Evolutionary conservation across 2,329 filamentous ascomycete species (phyloP), one percentile per base, ranked within the genome.

Genomic region (Stagonosporopsis tanaceti): DNA sequence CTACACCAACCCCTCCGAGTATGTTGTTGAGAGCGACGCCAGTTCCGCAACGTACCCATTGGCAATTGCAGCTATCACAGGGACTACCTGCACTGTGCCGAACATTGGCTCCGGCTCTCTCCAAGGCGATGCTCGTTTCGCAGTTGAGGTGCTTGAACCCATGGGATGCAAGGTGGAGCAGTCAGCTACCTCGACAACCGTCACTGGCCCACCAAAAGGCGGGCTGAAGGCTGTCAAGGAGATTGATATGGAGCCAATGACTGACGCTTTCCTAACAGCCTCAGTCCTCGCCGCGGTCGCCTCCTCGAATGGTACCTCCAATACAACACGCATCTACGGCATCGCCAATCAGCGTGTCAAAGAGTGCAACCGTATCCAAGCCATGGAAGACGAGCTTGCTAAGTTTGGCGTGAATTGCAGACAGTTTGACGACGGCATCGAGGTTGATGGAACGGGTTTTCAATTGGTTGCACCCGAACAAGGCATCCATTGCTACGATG

Each of bases 241-340:
- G 57, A 88, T 99, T 27, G 93, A 99, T 71, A 99, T 99, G 95
- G 95, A 98, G 76, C 91, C 94, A 1, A 99, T 99, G 95, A 99
- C 95, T 0, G 95, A 99, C 77, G 95, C 95, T 46, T 99, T 99
- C 82, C 83, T 99, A 50, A 97, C 93, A 4, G 95, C 95, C 17
- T 96, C 93, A 1, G 93, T 97, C 4, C 84, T 99, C 44, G 95
- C 93, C 25, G 95, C 95, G 34, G 92, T 97, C 40, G 93, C 94
- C 9, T 87, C 85, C 14, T 92, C 91, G 2, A 88, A 87, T 47
- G 80, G 79, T 48, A 74, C 77, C 8, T 84, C 82, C 35, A 80
- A 80, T 42, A 89, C 87, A 2, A 99, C 95, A 0, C 87, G 87
- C 53, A 98, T 99, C 64, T 90, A 89, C 15, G 95, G 95, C 47